Evolutionary conservation across 371 early-diverging fungal genomes (phyloP), one percentile per base, ranked within the genome.

Genomic region (Actinomortierella wolfii): DNA sequence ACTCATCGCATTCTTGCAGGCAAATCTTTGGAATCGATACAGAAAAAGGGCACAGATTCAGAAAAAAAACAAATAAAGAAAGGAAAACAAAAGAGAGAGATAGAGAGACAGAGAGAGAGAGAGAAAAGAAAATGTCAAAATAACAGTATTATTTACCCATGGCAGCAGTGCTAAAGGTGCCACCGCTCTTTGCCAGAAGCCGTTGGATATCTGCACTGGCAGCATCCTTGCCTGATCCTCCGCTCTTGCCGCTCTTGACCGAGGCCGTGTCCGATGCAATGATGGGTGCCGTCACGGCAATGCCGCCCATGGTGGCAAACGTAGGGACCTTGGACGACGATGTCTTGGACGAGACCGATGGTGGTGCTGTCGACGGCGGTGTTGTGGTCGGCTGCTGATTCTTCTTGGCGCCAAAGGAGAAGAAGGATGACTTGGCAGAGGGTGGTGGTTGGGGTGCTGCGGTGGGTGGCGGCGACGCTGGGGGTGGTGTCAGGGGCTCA

Each of bases 401-500:
- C 34, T 34, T 34, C 34, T 34, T 34, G 11, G 7, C 34, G 34
- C 34, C 34, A 34, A 68, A 68, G 0, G 68, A 68, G 44, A 68
- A 68, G 51, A 68, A 68, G 6, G 67, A 67, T 1, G 51, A 47
- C 51, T 68, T 68, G 14, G 61, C 53, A 2, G 57, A 11, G 14
- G 67, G 26, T 2, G 40, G 25, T n/a, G 64, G 49, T 8, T 44
- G 23, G 7, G 60, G 45, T 25, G 55, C 42, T 0, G 62, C 54
- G 25, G 57, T 57, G 23, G 73, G 73, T 44, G 73, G 68, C 15
- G 73, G 71, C 24, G 68, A 71, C 1, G 48, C 73, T 29, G 73
- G 73, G 15, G 73, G 73, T 18, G 73, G 73, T 7, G 73, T 71
- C 57, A 71, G 39, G 2, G 73, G 73, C 29, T 71, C 73, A 8